These are phyloP conservation scores for Lichtheimia ornata DNA, from an alignment of 371 early-diverging fungal genomes.

Conservation along the genomic window DNA sequence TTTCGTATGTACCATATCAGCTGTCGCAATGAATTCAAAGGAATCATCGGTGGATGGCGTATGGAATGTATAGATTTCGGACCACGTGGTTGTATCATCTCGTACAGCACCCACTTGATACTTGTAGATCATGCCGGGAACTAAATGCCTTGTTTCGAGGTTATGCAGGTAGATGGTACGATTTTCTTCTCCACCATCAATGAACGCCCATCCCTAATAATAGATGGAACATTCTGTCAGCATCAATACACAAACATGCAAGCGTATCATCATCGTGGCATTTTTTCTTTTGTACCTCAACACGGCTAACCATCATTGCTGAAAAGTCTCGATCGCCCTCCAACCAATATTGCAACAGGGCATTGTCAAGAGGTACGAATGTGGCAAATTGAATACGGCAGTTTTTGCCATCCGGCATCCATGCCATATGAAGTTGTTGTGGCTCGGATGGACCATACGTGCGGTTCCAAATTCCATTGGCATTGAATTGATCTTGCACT, in stretches of 20 bases:
- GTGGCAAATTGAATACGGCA: constrained; percentile 30
- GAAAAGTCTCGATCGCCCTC: constrained; percentile 3
- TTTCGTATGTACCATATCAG: constrained; percentile 27
- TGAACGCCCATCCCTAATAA: constrained; percentile 34
- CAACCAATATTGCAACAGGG: constrained; percentile 24
- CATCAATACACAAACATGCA: neutral
- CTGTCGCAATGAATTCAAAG: constrained; percentile 32
- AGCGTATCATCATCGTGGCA: neutral
- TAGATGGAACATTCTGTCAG: neutral
- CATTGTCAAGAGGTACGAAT: constrained; percentile 4
- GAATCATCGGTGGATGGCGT: constrained; percentile 6
- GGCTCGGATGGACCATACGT: constrained; percentile 22
- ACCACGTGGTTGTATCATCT: constrained; percentile 4
- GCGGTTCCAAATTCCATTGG: constrained; percentile 23
- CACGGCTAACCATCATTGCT: constrained; percentile 1
- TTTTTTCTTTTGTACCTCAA: constrained; percentile 7
- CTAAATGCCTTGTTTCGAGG: constrained; percentile 19
- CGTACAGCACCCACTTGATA: constrained; percentile 26
- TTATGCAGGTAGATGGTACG: constrained; percentile 38
- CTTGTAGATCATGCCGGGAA: constrained; percentile 22
- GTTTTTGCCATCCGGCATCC: constrained; percentile 14
- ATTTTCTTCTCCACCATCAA: constrained; percentile 32
- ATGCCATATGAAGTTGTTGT: constrained; percentile 26
- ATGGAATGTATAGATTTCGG: constrained; percentile 18
- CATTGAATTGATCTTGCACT: constrained; percentile 14